Base-by-base conservation (phyloP, 106 monocot species). In the Phalaenopsis equestris region DNA sequence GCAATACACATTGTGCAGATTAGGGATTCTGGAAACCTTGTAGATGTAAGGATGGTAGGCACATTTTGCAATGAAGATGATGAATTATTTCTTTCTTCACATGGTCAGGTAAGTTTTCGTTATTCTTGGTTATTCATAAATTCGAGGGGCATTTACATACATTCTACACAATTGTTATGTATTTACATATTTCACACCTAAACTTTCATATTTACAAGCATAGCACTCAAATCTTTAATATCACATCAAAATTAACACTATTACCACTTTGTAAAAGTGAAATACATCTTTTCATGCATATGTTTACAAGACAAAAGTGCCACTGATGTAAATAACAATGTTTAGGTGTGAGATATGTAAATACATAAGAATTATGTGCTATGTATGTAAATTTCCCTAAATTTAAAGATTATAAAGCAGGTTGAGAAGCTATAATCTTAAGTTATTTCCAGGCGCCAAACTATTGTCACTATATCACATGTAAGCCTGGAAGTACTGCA, bases 21-120 rank as follows among this genome's bases (percentile, higher is more conserved):
- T 77, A 87, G 90, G 78, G 98, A 95, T 73, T 94, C 92, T 73
- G 92, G 94, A 75, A 89, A 91, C 83, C 88, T 99, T 88, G 94
- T 94, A 52, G 87, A 90, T 83, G 85, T 94, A 76, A 84, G 94
- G 68, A 87, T 42, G 73, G 89, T 99, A 84, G 98, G 98, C 19
- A 8, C 81, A 9, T 99, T 91, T 79, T 99, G 98, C 85, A 83
- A 77, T 67, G 98, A 99, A 84, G 98, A 99, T 87, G 98, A 99
- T 81, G 89, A 99, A 76, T 81, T 99, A 18, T 99, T 88, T 86
- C 85, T 99, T 19, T 88, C 88, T 73, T 99, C 93, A 17, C 92
- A 94, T 88, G 64, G 81, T 78, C 92, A 87, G 83, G 94, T 83
- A 84, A 84, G 84, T 79, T 16, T 48, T 82, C 57, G 15, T 57